These are phyloP conservation scores for Daldinia grandis DNA, from an alignment of 495 filamentous ascomycete genomes.

Conservation along the genomic window DNA sequence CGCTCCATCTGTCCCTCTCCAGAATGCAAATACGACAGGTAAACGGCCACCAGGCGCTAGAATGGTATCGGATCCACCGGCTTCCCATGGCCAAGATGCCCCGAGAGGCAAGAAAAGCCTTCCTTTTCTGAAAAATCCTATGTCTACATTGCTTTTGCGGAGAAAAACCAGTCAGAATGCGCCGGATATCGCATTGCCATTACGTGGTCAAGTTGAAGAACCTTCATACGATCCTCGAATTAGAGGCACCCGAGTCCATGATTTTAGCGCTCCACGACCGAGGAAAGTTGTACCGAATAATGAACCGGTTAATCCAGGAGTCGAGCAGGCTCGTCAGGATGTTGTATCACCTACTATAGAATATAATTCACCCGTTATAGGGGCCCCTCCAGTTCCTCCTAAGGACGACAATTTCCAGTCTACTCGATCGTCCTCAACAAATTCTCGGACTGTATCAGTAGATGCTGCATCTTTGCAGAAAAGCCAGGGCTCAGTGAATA, in stretches of 20 bases:
- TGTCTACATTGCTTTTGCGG: slow-evolving; percentile 54
- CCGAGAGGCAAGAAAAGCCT: slow-evolving; percentile 61
- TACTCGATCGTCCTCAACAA: slow-evolving; percentile 42
- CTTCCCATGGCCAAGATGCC: slow-evolving; percentile 69
- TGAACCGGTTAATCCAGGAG: slow-evolving; percentile 20
- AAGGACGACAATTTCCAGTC: slow-evolving; percentile 47
- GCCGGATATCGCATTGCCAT: slow-evolving; percentile 60
- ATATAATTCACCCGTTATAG: slow-evolving; percentile 10
- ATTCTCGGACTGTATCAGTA: slow-evolving; percentile 45
- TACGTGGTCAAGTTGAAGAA: slow-evolving; percentile 40
- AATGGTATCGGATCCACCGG: slow-evolving; percentile 48
- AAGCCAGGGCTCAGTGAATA: slow-evolving; percentile 39
- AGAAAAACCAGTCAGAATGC: slow-evolving; percentile 55
- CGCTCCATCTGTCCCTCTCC: slow-evolving; percentile 49
- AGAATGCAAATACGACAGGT: slow-evolving; percentile 41
- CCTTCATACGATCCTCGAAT: slow-evolving; percentile 81
- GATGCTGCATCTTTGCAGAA: slow-evolving; percentile 18
- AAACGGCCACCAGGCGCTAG: slow-evolving; percentile 49
- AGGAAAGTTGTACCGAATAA: slow-evolving; percentile 56
- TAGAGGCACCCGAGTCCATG: slow-evolving; percentile 83
- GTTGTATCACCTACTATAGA: slow-evolving; percentile 22
- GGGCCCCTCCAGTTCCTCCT: slow-evolving; percentile 49
- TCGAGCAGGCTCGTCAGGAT: slow-evolving; percentile 31
- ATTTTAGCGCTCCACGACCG: slow-evolving; percentile 86
- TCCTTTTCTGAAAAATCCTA: slow-evolving; percentile 60